Evolutionary conservation across 1,284 basidiomycete genomes (phyloP), one percentile per base, ranked within the genome.

Genomic region (Jaminaea rosea): DNA sequence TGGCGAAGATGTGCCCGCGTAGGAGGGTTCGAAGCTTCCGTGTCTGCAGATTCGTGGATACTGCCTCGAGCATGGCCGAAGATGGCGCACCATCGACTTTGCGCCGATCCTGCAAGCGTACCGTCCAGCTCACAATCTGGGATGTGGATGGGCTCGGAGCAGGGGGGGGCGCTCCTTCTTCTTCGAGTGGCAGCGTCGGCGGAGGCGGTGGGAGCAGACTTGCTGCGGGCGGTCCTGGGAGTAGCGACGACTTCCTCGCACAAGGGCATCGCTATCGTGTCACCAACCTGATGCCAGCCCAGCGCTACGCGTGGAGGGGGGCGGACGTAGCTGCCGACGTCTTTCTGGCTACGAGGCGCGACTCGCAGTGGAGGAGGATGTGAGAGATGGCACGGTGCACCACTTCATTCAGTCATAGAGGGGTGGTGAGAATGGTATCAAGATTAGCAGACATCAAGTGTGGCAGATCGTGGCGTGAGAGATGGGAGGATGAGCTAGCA

Each of bases 301-400:
- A 83, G 60, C 75, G 75, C 34, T 79, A 76, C 7, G 79, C 84
- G 26, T 86, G 85, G 84, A 80, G 81, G 76, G 76, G 76, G 32
- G 72, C 76, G 28, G 77, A 77, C 47, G 74, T 75, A n/a, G 77
- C 77, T 19, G 78, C 69, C 10, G 81, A 84, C 62, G 77, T 85
- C 7, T 85, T 80, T 68, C 74, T 87, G 45, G 78, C 79, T 60
- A 84, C 84, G 2, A 76, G 79, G 52, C 75, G 79, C 44, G 78
- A 81, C 53, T 80, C 84, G 26, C 76, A 79, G 53, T 85, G 83
- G 82, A 64, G 11, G 39, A 15, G 15, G 39, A 13, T 42, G 5
- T n/a, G n/a, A n/a, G n/a, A n/a, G n/a, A n/a, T n/a, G n/a, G n/a
- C n/a, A n/a, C n/a, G n/a, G n/a, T n/a, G n/a, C n/a, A n/a, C n/a